Evolutionary conservation across 306 rosid species (phyloP).

Genomic region (Chamaecrista fasciculata): DNA sequence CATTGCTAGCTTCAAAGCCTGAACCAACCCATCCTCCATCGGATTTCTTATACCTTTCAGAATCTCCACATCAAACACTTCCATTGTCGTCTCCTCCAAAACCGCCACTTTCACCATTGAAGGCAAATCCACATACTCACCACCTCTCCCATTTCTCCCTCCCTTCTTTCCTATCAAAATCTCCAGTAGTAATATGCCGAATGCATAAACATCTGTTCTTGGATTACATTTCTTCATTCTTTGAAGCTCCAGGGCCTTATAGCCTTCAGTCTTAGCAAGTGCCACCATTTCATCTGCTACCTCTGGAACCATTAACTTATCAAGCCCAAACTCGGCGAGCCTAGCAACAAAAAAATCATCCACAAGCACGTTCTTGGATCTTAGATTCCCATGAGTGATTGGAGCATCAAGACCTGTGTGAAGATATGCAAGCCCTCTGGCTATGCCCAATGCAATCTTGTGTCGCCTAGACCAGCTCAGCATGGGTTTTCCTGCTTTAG

Average conservation of each 20-base stretch:
- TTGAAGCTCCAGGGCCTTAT: slow-evolving; percentile 95
- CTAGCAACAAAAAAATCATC: slow-evolving; percentile 82
- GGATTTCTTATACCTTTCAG: slow-evolving; percentile 89
- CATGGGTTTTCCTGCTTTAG: slow-evolving; percentile 81
- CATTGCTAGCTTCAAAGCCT: slow-evolving; percentile 94
- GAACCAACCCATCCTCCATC: slow-evolving; percentile 94
- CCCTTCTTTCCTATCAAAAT: slow-evolving; percentile 90
- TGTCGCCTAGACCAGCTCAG: slow-evolving; percentile 96
- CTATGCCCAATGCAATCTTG: slow-evolving; percentile 85
- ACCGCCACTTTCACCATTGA: slow-evolving; percentile 93
- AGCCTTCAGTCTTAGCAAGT: slow-evolving; percentile 71
- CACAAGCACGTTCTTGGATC: slow-evolving; percentile 84
- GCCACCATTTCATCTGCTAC: slow-evolving; percentile 90
- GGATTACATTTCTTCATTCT: slow-evolving; percentile 91
- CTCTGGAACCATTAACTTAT: slow-evolving; percentile 77
- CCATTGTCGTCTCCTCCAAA: slow-evolving; percentile 94
- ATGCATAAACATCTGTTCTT: slow-evolving; percentile 89
- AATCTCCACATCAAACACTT: slow-evolving; percentile 83
- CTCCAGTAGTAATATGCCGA: slow-evolving; percentile 76
- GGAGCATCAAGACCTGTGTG: slow-evolving; percentile 82
- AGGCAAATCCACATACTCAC: slow-evolving; percentile 77
- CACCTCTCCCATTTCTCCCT: slow-evolving; percentile 72
- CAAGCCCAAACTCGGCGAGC: slow-evolving; percentile 79
- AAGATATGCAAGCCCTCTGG: slow-evolving; percentile 87
- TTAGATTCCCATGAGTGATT: slow-evolving; percentile 82